A percentile compares a stretch with the other conserved stretches of the same genome.
These are phyloP conservation scores for Nyctanthes arbortristis DNA, from an alignment of 257 asterid species.

Conservation along the genomic window DNA sequence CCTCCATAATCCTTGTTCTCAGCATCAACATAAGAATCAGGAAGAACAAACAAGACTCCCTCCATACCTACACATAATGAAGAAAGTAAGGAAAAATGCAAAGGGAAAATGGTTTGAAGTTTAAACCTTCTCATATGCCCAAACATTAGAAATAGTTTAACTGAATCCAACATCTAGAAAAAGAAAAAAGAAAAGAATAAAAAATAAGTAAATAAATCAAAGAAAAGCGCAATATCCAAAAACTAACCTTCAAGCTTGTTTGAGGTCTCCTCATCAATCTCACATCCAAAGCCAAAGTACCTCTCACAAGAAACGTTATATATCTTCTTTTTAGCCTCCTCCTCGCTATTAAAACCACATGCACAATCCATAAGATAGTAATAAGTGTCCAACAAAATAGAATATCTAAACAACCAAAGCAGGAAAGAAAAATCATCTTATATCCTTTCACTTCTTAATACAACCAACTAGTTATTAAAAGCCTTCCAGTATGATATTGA, in stretches of 20 bases:
- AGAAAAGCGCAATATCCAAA: neutral
- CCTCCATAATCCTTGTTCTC: slow-evolving; percentile 99
- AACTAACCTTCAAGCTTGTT: slow-evolving; percentile 92
- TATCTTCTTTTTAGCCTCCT: slow-evolving; percentile 91
- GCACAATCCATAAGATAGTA: slow-evolving; percentile 2
- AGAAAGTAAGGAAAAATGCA: too few relatives aligned
- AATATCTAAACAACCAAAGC: neutral
- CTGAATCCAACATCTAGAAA: neutral
- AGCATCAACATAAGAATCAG: slow-evolving; percentile 97
- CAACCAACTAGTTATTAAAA: neutral
- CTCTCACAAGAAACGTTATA: slow-evolving; percentile 91
- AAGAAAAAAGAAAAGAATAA: too few relatives aligned
- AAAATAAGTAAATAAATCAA: too few relatives aligned
- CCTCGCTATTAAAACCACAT: slow-evolving; percentile 50
- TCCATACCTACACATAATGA: slow-evolving; percentile 76
- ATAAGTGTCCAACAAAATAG: neutral
- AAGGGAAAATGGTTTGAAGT: neutral
- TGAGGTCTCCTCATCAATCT: slow-evolving; percentile 93
- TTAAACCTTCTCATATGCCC: neutral
- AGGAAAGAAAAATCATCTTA: neutral
- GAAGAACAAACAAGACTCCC: slow-evolving; percentile 94
- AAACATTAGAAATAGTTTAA: neutral
- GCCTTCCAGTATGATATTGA: neutral
- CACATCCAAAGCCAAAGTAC: slow-evolving; percentile 95
- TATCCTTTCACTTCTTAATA: neutral